A percentile compares a stretch with the other conserved stretches of the same genome.
These are phyloP conservation scores for Melocanna baccifera DNA, from an alignment of 176 grass and related monocot species.

Conservation along the genomic window DNA sequence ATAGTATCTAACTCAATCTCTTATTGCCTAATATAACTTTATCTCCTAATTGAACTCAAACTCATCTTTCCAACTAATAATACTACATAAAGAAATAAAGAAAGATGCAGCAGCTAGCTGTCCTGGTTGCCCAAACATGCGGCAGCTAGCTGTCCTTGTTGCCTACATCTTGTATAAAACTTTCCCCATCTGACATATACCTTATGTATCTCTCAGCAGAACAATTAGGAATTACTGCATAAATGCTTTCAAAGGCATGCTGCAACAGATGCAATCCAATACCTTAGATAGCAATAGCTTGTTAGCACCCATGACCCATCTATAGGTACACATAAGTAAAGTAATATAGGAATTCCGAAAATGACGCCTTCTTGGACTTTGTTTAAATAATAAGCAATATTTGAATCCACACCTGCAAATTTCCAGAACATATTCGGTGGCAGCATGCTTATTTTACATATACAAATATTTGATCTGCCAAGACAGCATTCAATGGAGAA, in stretches of 20 bases:
- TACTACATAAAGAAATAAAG: no score
- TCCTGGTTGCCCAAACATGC: no score
- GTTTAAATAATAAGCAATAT: conserved; percentile 11
- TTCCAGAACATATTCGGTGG: background rate
- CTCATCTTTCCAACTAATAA: no score
- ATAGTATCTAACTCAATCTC: no score
- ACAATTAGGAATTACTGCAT: background rate
- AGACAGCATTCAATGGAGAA: background rate
- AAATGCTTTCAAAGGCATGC: conserved; percentile 4
- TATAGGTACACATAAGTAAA: background rate
- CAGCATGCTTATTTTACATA: conserved; percentile 17
- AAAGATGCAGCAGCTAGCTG: no score
- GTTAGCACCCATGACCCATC: background rate
- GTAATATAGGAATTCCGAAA: background rate
- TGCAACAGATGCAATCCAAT: conserved; percentile 3
- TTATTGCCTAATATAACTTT: no score
- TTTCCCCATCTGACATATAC: background rate
- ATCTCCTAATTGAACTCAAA: no score
- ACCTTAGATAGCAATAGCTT: conserved; percentile 8
- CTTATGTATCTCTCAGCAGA: background rate
- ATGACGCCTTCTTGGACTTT: background rate
- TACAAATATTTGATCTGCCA: background rate
- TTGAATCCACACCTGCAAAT: background rate
- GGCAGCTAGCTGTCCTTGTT: no score
- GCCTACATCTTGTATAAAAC: no score